Conservation (phyloP, 805 yeast species). For the Pichia membranifaciens region DNA sequence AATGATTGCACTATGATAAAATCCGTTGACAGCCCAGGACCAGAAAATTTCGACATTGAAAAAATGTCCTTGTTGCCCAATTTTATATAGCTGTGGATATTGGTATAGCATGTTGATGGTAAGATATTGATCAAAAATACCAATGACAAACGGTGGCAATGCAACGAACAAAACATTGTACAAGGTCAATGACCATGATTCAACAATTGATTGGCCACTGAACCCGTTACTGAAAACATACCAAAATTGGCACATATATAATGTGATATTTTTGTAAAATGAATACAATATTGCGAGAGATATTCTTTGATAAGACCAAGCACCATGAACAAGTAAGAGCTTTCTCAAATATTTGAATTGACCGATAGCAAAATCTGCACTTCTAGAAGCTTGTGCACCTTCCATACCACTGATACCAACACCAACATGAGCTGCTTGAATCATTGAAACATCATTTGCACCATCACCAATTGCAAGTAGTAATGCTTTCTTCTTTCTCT, state of each 20-base stretch:
- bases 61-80: constrained; percentile 85
- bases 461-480: constrained; percentile 97
- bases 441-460: constrained; percentile 98
- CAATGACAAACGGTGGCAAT: constrained; percentile 91
- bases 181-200: constrained; percentile 96
- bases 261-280: constrained; percentile 90
- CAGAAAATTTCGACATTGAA: constrained; percentile 89
- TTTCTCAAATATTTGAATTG: constrained; percentile 85
- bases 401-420: constrained; percentile 99
- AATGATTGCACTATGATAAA: constrained; percentile 84
- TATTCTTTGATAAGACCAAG: constrained; percentile 96
- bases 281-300: constrained; percentile 90
- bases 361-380: constrained; percentile 96
- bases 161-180: constrained; percentile 94
- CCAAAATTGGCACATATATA: constrained; percentile 99
- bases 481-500: constrained; percentile 67
- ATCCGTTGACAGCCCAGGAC: constrained; percentile 97
- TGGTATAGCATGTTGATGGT: constrained; percentile 83
- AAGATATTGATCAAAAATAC: constrained; percentile 94
- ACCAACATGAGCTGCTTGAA: constrained; percentile 98
- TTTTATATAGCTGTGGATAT: constrained; percentile 86
- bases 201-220: constrained; percentile 93
- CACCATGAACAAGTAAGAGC: constrained; percentile 85
- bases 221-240: constrained; percentile 86
- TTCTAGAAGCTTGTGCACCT: constrained; percentile 98